Conservation (phyloP, 2,329 filamentous ascomycete genomes). For the Colletotrichum tanaceti region DNA sequence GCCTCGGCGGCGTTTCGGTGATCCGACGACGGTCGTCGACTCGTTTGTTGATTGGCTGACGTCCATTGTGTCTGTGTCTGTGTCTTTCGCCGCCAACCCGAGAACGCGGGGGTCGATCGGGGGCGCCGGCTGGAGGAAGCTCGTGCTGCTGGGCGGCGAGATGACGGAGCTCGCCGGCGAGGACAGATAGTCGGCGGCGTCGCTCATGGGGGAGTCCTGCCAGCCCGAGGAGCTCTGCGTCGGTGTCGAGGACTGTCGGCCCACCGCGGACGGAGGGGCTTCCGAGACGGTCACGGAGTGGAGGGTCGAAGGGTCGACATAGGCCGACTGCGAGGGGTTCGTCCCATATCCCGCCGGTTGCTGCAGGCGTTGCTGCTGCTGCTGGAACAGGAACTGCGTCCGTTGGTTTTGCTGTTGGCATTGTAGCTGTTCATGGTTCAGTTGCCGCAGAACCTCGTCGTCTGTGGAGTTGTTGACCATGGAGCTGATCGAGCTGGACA, state of each 20-base stretch:
- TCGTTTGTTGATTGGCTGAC: not conserved
- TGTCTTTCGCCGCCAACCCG: not conserved
- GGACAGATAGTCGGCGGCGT: not conserved
- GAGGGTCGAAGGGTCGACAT: not conserved
- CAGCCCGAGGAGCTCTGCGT: constrained; percentile 11
- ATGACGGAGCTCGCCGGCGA: constrained; percentile 26
- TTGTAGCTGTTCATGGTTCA: not conserved
- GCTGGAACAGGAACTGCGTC: not conserved
- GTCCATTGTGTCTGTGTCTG: too few species aligned
- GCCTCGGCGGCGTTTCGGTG: constrained; percentile 12
- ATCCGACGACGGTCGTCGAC: not conserved
- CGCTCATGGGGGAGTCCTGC: constrained; percentile 19
- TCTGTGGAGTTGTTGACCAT: constrained; percentile 2
- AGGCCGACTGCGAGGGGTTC: not conserved
- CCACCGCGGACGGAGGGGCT: not conserved
- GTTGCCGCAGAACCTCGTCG: not conserved
- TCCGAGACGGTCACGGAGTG: not conserved
- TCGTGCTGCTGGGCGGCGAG: constrained; percentile 3
- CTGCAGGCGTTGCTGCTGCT: constrained; percentile 6
- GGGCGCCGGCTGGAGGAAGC: not conserved
- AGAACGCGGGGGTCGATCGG: constrained; percentile 21
- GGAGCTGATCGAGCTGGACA: too few species aligned
- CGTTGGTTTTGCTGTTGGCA: constrained; percentile 2
- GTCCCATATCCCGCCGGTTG: not conserved
- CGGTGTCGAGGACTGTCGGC: constrained; percentile 1